Conservation (phyloP, 371 early-diverging fungal species). For the Mortierella sp. region DNA sequence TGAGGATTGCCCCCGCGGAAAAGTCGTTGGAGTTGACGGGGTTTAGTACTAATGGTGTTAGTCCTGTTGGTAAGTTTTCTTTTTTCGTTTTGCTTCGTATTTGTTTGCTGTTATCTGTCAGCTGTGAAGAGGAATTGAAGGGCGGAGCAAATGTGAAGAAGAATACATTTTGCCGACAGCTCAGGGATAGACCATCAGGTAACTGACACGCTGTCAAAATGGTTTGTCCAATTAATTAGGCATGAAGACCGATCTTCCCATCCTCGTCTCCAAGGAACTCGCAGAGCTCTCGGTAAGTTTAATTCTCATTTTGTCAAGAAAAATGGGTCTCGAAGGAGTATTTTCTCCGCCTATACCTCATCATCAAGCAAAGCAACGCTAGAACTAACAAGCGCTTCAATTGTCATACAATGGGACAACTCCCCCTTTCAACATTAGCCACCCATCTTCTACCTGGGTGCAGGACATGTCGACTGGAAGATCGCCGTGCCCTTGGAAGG, state of each 20-base stretch:
- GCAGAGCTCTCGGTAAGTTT: conserved; percentile 42
- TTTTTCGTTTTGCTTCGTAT: conserved; percentile 27
- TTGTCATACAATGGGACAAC: background rate
- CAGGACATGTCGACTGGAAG: conserved; percentile 93
- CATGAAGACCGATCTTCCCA: conserved; percentile 47
- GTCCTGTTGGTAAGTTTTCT: conserved; percentile 49
- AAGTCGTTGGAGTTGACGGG: conserved; percentile 51
- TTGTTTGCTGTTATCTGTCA: background rate
- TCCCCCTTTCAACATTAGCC: conserved; percentile 63
- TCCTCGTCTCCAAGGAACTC: conserved; percentile 38
- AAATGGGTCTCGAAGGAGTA: background rate
- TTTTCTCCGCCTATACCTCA: background rate
- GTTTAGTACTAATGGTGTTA: conserved; percentile 29
- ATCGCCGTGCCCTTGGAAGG: conserved; percentile 76
- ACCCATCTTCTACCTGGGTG: conserved; percentile 85
- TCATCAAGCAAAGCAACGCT: background rate
- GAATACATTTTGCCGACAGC: no score
- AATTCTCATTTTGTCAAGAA: background rate
- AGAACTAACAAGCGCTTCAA: background rate
- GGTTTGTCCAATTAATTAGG: conserved; percentile 15
- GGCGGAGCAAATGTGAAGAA: background rate
- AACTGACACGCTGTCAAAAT: background rate
- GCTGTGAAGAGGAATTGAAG: background rate
- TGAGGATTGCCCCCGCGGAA: conserved; percentile 54
- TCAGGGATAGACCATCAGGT: background rate